These are phyloP conservation scores for Abrus precatorius DNA, from an alignment of 306 rosid genomes.

Conservation along the genomic window DNA sequence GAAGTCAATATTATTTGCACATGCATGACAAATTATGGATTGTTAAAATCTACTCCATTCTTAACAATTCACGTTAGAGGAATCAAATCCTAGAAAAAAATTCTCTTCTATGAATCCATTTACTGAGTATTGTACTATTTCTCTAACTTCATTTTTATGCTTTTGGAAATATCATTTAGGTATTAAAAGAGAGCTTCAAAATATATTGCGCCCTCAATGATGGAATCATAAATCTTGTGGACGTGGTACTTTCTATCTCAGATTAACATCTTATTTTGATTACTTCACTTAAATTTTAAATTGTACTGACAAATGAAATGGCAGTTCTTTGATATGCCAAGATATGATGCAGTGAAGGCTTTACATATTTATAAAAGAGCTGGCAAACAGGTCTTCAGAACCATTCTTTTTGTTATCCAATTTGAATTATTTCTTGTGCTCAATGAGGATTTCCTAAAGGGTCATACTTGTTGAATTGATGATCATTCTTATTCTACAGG, in stretches of 20 bases:
- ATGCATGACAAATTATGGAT: neutral
- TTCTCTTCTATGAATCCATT: conserved; percentile 12
- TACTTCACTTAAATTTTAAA: conserved; percentile 21
- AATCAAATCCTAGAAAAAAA: neutral
- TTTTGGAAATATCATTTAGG: conserved; percentile 57
- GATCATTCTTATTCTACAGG: conserved; percentile 59
- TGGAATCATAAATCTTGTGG: conserved; percentile 97
- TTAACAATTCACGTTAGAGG: neutral
- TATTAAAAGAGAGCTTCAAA: conserved; percentile 97
- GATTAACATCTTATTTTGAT: conserved; percentile 35
- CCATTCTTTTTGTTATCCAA: conserved; percentile 31
- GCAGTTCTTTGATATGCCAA: conserved; percentile 94
- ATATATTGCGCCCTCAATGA: conserved; percentile 91
- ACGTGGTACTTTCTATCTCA: conserved; percentile 68
- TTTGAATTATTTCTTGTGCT: conserved; percentile 28
- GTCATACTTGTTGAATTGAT: conserved; percentile 32
- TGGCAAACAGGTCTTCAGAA: conserved; percentile 73
- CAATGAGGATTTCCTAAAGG: conserved; percentile 4
- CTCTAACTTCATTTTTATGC: conserved; percentile 1
- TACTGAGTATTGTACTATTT: neutral
- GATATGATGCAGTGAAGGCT: conserved; percentile 85
- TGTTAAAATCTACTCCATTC: neutral
- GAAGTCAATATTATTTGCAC: neutral
- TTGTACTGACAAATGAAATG: conserved; percentile 38
- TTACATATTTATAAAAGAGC: conserved; percentile 85